A percentile compares a stretch with the other conserved stretches of the same genome.
Conservation (phyloP, 169 alveolate genomes). For the Plasmodium billcollinsi region DNA sequence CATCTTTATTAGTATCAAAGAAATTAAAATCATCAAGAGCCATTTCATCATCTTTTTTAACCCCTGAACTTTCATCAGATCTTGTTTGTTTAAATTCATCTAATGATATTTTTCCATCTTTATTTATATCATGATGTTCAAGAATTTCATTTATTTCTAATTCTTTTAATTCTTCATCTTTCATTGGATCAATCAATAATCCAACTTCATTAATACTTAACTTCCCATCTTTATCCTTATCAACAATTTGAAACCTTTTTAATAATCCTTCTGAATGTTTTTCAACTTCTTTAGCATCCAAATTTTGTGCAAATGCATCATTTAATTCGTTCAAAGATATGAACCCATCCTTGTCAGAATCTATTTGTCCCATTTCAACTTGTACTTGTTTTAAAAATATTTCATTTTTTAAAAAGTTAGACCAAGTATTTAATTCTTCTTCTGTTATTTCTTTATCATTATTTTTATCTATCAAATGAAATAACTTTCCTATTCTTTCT, state of each 20-base stretch:
- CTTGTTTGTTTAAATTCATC: constrained; percentile 81
- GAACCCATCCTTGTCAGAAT: constrained; percentile 84
- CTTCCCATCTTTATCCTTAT: constrained; percentile 82
- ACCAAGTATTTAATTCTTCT: constrained; percentile 69
- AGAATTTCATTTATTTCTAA: constrained; percentile 82
- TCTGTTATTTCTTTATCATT: constrained; percentile 72
- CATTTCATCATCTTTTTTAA: constrained; percentile 54
- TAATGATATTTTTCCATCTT: constrained; percentile 84
- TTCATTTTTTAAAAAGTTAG: constrained; percentile 72
- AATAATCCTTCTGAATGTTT: constrained; percentile 80
- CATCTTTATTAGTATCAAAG: constrained; percentile 84
- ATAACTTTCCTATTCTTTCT: constrained; percentile 76
- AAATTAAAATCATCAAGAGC: constrained; percentile 81
- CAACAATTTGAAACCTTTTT: constrained; percentile 83
- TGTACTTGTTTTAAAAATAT: constrained; percentile 83
- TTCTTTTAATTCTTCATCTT: constrained; percentile 81
- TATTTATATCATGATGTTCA: constrained; percentile 84
- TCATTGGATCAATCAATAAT: constrained; percentile 81
- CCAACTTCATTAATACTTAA: constrained; percentile 79
- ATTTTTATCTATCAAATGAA: constrained; percentile 78
- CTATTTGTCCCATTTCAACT: constrained; percentile 84
- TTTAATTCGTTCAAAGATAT: constrained; percentile 81
- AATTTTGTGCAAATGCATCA: constrained; percentile 80
- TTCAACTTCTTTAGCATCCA: constrained; percentile 80
- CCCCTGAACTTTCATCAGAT: constrained; percentile 45